Evolutionary conservation across 805 yeast species (phyloP).

Genomic region (Suhomyces pyralidae): DNA sequence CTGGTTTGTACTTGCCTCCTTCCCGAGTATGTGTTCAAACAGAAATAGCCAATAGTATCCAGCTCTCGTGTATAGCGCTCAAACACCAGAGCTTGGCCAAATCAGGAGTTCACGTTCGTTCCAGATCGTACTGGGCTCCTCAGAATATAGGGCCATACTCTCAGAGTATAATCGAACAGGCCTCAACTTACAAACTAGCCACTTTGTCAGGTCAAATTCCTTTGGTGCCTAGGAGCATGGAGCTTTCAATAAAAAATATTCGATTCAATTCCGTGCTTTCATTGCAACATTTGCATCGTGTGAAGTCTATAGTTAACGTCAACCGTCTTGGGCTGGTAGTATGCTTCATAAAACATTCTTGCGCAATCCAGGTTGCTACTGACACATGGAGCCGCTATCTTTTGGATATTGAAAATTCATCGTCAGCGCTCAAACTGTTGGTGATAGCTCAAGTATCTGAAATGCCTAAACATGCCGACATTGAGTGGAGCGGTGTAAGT

Average conservation of each 20-base stretch:
- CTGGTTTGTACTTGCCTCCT: slow-evolving; percentile 67
- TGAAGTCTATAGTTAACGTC: slow-evolving; percentile 53
- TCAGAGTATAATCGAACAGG: slow-evolving; percentile 60
- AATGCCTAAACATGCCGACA: slow-evolving; percentile 60
- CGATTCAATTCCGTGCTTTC: slow-evolving; percentile 49
- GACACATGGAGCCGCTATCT: slow-evolving; percentile 47
- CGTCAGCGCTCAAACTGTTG: slow-evolving; percentile 24
- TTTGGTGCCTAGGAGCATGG: slow-evolving; percentile 70
- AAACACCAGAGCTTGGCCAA: slow-evolving; percentile 30
- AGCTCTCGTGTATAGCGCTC: slow-evolving; percentile 59
- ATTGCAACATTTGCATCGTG: slow-evolving; percentile 69
- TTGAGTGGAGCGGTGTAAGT: slow-evolving; percentile 75
- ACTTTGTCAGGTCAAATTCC: slow-evolving; percentile 90
- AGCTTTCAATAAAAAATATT: slow-evolving; percentile 22
- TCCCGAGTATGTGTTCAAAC: slow-evolving; percentile 84
- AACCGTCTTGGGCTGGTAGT: slow-evolving; percentile 44
- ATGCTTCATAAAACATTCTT: slow-evolving; percentile 49
- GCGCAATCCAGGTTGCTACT: slow-evolving; percentile 27
- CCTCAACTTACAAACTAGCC: slow-evolving; percentile 43
- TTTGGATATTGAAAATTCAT: slow-evolving; percentile 13
- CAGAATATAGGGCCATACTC: slow-evolving; percentile 98
- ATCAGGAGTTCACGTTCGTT: slow-evolving; percentile 83
- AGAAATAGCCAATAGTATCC: slow-evolving; percentile 42
- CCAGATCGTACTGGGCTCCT: slow-evolving; percentile 97
- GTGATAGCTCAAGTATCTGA: slow-evolving; percentile 53